These are phyloP conservation scores for Thraustochytrium sp. DNA, from an alignment of 352 stramenopile genomes.

Conservation along the genomic window DNA sequence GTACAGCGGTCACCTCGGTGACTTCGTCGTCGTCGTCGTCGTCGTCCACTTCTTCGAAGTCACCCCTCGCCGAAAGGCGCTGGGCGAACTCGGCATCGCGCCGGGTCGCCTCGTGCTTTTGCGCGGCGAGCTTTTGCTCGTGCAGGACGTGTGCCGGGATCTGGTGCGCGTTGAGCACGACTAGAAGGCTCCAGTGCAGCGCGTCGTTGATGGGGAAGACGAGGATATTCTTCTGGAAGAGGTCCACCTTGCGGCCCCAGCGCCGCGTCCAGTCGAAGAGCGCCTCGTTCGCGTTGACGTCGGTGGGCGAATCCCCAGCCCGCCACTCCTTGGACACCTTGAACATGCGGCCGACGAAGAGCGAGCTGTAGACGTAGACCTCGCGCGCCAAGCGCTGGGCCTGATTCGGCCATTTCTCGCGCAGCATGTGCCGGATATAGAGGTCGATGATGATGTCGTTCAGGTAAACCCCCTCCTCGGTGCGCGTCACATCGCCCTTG, in stretches of 20 bases:
- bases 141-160: background rate
- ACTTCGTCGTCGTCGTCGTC: background rate
- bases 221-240: conserved; percentile 22
- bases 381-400: background rate
- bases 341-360: conserved; percentile 39
- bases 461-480: conserved; percentile 25
- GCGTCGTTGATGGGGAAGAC: conserved; percentile 37
- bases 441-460: conserved; percentile 38
- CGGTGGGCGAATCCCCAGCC: background rate
- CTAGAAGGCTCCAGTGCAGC: conserved; percentile 10
- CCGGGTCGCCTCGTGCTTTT: background rate
- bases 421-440: background rate
- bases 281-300: background rate
- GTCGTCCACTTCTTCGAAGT: background rate
- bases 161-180: conserved; percentile 10
- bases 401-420: background rate
- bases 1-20: background rate
- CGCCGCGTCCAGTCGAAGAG: background rate
- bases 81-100: no score
- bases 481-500: background rate
- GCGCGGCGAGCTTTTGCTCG: background rate
- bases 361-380: conserved; percentile 26
- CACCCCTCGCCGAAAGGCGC: background rate
- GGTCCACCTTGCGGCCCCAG: conserved; percentile 12
- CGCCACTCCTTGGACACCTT: background rate